These are phyloP conservation scores for Didymella segeticola DNA, from an alignment of 2,329 filamentous ascomycete species.

Conservation along the genomic window DNA sequence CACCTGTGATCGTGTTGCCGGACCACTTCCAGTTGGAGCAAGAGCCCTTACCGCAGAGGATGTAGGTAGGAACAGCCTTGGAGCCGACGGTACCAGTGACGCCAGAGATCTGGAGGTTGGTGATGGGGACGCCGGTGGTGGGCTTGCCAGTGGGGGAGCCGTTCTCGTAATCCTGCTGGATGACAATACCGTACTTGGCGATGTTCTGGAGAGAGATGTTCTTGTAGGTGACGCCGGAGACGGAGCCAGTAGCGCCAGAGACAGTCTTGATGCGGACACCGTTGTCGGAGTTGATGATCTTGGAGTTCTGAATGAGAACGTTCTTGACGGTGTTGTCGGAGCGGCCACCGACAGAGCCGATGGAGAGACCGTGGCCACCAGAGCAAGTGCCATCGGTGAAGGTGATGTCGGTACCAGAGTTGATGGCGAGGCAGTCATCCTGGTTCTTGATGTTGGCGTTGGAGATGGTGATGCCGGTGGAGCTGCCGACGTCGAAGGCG, in stretches of 20 bases:
- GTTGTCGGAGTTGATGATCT: slow-evolving; percentile 61
- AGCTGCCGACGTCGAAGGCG: slow-evolving; percentile 62
- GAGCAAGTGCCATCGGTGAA: slow-evolving; percentile 54
- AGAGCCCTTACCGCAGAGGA: slow-evolving; percentile 62
- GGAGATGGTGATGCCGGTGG: slow-evolving; percentile 57
- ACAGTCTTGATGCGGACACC: slow-evolving; percentile 67
- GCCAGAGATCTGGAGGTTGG: slow-evolving; percentile 49
- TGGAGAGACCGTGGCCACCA: slow-evolving; percentile 65
- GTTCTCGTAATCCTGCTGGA: slow-evolving; percentile 62
- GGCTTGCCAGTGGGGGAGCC: slow-evolving; percentile 52
- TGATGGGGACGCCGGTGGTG: slow-evolving; percentile 57
- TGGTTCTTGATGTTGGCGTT: slow-evolving; percentile 63
- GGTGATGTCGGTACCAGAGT: slow-evolving; percentile 58
- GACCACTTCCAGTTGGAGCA: slow-evolving; percentile 64
- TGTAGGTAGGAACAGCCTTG: slow-evolving; percentile 54
- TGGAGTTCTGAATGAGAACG: slow-evolving; percentile 59
- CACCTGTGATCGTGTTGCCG: slow-evolving; percentile 50
- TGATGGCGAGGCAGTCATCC: slow-evolving; percentile 66
- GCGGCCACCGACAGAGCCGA: slow-evolving; percentile 66
- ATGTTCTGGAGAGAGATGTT: slow-evolving; percentile 56
- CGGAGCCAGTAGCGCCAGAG: slow-evolving; percentile 58
- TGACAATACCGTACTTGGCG: slow-evolving; percentile 58
- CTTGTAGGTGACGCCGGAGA: slow-evolving; percentile 56
- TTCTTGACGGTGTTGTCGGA: slow-evolving; percentile 61
- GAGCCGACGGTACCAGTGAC: slow-evolving; percentile 50